Base-by-base conservation (phyloP, 1,284 basidiomycete species). In the Thecaphora thlaspeos region DNA sequence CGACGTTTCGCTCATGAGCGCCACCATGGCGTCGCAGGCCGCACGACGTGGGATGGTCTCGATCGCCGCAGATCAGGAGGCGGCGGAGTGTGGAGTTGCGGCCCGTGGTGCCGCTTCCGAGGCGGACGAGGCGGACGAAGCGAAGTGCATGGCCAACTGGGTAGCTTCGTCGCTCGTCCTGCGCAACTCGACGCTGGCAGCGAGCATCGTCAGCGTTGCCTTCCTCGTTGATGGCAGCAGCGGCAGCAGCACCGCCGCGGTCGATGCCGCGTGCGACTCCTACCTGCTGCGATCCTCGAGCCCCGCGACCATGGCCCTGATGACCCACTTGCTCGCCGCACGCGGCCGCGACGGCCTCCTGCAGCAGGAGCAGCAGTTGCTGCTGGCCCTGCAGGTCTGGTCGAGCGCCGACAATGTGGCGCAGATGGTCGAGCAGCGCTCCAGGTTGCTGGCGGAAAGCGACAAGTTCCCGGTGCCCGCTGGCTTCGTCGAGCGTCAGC, bases 121-220 rank as follows among this genome's bases (percentile, higher is more conserved):
- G 26, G 26, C 26, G 5, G 7, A 28, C 7, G 11, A 11, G 7
- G 26, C 5, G 26, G 26, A 28, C 26, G 26, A 28, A 28, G 26
- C 26, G 7, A 28, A 28, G 26, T 7, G 36, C 36, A 37, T 15
- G 39, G 51, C 48, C 3, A 23, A 41, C 18, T 64, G 61, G 61
- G 23, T 48, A 8, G 23, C 54, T 8, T 49, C 57, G 30, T 53
- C 51, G 21, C 30, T 64, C 36, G 12, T 34, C 1, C 30, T 64
- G 37, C 46, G 48, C 37, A 60, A 60, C 38, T 53, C 61, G 34
- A 24, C 24, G 11, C 37, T 64, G 28, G 56, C 61, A 19, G 45
- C 51, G 2, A 47, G 56, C 21, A 38, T 46, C 12, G 18, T 56
- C 19, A 15, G 8, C 17, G 4, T 15, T 4, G 36, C 36, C 26